These are phyloP conservation scores for Colletotrichum plurivorum DNA, from an alignment of 2,329 filamentous ascomycete genomes.

Conservation along the genomic window DNA sequence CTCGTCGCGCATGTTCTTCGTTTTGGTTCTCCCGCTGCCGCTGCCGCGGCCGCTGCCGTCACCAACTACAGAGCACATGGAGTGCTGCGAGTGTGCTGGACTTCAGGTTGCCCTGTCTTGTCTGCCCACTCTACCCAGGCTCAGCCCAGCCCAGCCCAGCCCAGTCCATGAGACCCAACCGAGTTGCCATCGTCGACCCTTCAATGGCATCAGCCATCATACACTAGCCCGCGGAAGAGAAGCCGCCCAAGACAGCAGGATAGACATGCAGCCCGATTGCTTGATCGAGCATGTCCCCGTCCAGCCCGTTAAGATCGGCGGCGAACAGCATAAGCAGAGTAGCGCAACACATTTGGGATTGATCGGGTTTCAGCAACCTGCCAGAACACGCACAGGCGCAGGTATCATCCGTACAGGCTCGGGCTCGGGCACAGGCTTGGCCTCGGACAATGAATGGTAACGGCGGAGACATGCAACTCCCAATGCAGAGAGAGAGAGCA, in stretches of 20 bases:
- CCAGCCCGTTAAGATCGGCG: constrained; percentile 36
- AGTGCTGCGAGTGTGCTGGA: neutral
- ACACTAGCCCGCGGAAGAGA: constrained; percentile 37
- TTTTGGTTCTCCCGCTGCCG: constrained; percentile 24
- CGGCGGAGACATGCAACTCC: neutral
- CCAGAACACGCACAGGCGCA: constrained; percentile 32
- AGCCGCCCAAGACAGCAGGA: constrained; percentile 38
- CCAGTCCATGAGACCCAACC: constrained; percentile 17
- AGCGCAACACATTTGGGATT: constrained; percentile 2
- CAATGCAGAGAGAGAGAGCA: constrained; percentile 2
- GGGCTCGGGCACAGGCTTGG: neutral
- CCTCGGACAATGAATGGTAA: neutral
- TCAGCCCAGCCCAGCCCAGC: neutral
- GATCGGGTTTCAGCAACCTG: constrained; percentile 23
- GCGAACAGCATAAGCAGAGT: constrained; percentile 31
- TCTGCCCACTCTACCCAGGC: no score
- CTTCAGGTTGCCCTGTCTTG: constrained; percentile 10
- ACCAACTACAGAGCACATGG: constrained; percentile 32
- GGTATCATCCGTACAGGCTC: constrained; percentile 27
- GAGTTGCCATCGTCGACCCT: constrained; percentile 1
- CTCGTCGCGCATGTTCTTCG: constrained; percentile 31
- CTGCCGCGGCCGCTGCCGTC: constrained; percentile 31
- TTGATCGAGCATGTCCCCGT: constrained; percentile 36
- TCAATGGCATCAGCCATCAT: constrained; percentile 24
- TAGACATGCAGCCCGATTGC: constrained; percentile 38